Evolutionary conservation across 1,284 basidiomycete genomes (phyloP).

Genomic region (Papiliotrema terrestris): DNA sequence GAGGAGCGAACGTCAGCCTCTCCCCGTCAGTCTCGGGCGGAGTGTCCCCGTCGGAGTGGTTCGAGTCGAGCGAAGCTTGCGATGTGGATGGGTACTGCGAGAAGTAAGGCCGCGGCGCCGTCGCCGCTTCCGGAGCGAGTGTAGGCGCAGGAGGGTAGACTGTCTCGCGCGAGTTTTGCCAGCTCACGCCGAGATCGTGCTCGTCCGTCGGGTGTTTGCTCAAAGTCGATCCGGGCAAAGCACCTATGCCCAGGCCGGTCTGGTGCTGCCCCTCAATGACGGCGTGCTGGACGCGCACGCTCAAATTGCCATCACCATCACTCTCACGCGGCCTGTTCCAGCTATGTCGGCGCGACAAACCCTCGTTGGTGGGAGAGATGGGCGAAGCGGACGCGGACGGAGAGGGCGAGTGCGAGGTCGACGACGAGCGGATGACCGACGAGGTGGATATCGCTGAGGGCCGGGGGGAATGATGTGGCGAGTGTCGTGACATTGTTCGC

Average conservation of each 20-base stretch:
- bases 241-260: background rate
- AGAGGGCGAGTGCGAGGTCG: conserved; percentile 13
- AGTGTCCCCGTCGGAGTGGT: background rate
- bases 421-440: conserved; percentile 16
- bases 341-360: conserved; percentile 30
- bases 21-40: conserved; percentile 1
- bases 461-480: conserved; percentile 1
- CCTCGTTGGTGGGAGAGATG: conserved; percentile 20
- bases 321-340: conserved; percentile 24
- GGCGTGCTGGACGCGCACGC: conserved; percentile 2
- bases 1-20: conserved; percentile 3
- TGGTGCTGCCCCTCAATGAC: background rate
- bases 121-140: background rate
- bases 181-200: conserved; percentile 8
- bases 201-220: conserved; percentile 4
- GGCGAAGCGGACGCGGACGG: conserved; percentile 28
- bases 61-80: conserved; percentile 1
- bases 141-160: too few species aligned
- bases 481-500: background rate
- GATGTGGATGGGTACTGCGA: conserved; percentile 1
- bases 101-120: conserved; percentile 9
- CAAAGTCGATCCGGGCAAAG: background rate
- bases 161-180: background rate
- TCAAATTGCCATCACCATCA: background rate
- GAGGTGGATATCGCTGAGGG: conserved; percentile 25